These are phyloP conservation scores for Amanita exitialis DNA, from an alignment of 768 basidiomycete species.

Conservation along the genomic window DNA sequence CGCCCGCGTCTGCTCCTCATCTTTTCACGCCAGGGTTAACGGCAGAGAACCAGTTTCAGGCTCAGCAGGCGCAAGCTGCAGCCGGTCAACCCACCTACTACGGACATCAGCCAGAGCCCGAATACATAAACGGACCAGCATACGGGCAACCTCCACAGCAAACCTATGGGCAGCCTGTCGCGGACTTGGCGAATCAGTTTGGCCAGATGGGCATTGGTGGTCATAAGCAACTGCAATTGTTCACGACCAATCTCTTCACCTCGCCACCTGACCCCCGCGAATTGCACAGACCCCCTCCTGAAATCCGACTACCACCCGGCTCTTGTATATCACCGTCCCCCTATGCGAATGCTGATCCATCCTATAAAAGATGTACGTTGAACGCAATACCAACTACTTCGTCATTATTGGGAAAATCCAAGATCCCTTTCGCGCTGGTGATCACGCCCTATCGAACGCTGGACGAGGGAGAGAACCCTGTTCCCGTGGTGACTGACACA, in stretches of 20 bases:
- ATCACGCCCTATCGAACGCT: constrained; percentile 86
- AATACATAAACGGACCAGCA: constrained; percentile 30
- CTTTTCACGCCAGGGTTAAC: constrained; percentile 84
- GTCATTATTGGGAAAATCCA: constrained; percentile 79
- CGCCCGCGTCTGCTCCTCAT: constrained; percentile 31
- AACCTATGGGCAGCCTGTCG: constrained; percentile 41
- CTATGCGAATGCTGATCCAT: constrained; percentile 75
- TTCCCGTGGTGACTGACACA: constrained; percentile 87
- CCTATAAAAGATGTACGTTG: constrained; percentile 86
- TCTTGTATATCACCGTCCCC: constrained; percentile 72
- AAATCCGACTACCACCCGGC: constrained; percentile 81
- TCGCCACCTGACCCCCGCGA: constrained; percentile 88
- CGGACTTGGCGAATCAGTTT: constrained; percentile 75
- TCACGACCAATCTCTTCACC: constrained; percentile 88
- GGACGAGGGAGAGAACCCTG: constrained; percentile 72
- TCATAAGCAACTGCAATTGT: constrained; percentile 69
- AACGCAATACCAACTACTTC: constrained; percentile 91
- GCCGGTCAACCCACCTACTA: constrained; percentile 29
- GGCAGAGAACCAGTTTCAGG: constrained; percentile 55
- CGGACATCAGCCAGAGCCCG: constrained; percentile 34
- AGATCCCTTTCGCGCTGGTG: constrained; percentile 82
- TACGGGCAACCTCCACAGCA: constrained; percentile 27
- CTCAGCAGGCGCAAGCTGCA: constrained; percentile 44
- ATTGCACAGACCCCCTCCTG: constrained; percentile 73
- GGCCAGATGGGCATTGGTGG: constrained; percentile 77